Percentiles rank a stretch among this genome's conserved stretches.
phyloP scores from a whole-genome alignment of 345 rosid species.

The Populus ilicifolia region DNA sequence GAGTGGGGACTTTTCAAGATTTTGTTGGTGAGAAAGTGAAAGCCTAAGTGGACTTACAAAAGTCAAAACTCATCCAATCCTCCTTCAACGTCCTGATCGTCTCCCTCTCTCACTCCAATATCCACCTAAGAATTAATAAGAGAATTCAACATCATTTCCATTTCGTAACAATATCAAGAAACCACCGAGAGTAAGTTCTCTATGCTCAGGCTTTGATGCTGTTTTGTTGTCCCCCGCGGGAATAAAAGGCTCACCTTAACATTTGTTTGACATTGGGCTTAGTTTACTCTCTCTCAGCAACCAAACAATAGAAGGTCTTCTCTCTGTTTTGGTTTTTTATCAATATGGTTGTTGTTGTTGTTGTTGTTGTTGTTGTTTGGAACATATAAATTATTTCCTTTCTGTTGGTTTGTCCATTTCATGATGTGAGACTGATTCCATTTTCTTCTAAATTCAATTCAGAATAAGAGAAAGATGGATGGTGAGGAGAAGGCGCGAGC shows the following conservation, averaged over 20 bases:
- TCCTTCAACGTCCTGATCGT: neutral
- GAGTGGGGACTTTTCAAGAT: neutral
- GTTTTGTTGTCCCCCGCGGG: neutral
- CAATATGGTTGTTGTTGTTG: neutral
- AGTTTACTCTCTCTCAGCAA: neutral
- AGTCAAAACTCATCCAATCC: neutral
- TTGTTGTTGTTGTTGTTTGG: too few relatives aligned
- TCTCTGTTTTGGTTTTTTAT: neutral
- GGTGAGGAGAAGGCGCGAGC: conserved; percentile 30
- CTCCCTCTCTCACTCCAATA: neutral
- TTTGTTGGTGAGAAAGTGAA: neutral
- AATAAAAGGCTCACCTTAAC: neutral
- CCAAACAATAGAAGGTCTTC: neutral
- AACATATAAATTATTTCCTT: neutral
- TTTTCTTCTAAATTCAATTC: neutral
- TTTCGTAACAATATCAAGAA: neutral
- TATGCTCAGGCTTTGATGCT: neutral
- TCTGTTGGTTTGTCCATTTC: neutral
- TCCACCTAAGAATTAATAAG: neutral
- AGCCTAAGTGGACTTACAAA: neutral
- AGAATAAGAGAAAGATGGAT: conserved; percentile 27
- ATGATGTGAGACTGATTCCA: neutral
- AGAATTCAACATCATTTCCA: neutral
- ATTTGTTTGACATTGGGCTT: neutral
- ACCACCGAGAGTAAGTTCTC: neutral